phyloP scores from a whole-genome alignment of 176 grass and related monocot genomes.

The Metroxylon sagu region DNA sequence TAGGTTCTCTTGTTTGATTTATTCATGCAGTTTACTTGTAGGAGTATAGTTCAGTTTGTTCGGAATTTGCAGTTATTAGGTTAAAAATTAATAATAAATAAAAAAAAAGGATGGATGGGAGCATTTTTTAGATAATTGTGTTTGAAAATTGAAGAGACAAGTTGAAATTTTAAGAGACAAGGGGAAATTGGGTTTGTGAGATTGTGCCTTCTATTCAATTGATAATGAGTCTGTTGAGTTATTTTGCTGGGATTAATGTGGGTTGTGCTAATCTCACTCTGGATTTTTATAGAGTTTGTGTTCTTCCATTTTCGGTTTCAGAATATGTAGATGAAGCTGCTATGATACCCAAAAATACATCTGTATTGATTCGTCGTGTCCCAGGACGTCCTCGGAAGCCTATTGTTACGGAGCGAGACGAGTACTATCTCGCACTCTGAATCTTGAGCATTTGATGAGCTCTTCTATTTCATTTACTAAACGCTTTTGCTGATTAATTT shows the following conservation, averaged over 20 bases:
- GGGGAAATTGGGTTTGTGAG: no score
- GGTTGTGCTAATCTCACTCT: slow-evolving; percentile 10
- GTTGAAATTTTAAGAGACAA: no score
- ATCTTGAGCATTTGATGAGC: slow-evolving; percentile 19
- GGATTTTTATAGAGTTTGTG: slow-evolving; percentile 39
- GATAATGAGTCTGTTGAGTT: not conserved
- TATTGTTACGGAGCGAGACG: slow-evolving; percentile 64
- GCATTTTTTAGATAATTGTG: no score
- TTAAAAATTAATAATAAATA: no score
- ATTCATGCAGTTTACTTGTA: not conserved
- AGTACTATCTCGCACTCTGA: slow-evolving; percentile 67
- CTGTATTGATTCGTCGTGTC: slow-evolving; percentile 91
- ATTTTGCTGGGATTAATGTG: slow-evolving; percentile 2
- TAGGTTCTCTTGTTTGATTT: slow-evolving; percentile 11
- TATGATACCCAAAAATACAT: slow-evolving; percentile 97
- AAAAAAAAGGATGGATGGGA: no score
- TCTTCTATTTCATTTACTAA: slow-evolving; percentile 28
- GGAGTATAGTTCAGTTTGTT: not conserved
- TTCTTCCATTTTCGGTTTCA: slow-evolving; percentile 51
- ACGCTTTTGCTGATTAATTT: not conserved
- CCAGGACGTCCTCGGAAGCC: slow-evolving; percentile 77
- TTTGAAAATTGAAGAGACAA: no score
- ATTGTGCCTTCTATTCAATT: no score
- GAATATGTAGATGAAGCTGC: slow-evolving; percentile 90
- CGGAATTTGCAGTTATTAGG: not conserved